Base-by-base conservation (phyloP, 768 basidiomycete species). In the Boletus rufocinnamomeus region DNA sequence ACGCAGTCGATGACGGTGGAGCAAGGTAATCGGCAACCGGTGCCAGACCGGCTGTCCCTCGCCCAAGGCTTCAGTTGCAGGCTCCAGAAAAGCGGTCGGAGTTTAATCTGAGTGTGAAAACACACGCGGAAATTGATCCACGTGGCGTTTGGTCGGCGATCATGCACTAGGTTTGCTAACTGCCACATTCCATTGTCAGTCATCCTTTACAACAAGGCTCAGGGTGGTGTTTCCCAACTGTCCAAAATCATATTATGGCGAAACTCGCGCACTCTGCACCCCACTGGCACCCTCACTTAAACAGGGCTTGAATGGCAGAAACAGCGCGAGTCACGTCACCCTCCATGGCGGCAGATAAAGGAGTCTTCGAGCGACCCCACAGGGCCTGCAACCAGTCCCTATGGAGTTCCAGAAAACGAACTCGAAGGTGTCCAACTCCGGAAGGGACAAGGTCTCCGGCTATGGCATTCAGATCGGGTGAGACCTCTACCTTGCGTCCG, bases 381-480 rank as follows among this genome's bases (percentile, higher is more conserved):
- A 14, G 6, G 3, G 27, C 4, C 38, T 28, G 3, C 44, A n/a
- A 25, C 25, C 21, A 11, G 9, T 1, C 11, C 8, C 32, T 23
- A 64, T 67, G 66, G 52, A 57, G 5, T 52, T 65, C 45, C 57
- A 54, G 46, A 67, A 68, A 55, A 60, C 63, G 32, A 62, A 45
- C 51, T 62, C 62, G 52, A 61, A 41, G 49, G 57, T 57, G 9
- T 69, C 67, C 14, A 35, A 28, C 30, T 41, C 67, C 2, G 65
- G 53, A 23, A 48, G 35, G 28, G 56, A 69, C 35, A 59, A 16
- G 16, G 45, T 55, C 25, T 49, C 70, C 7, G 65, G 60, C 4
- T 68, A 66, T 64, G 70, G 68, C 7, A 69, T 72, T 60, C 72
- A 73, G 59, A 72, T 73, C 16, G 57, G 68, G 64, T 65, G 32